A percentile compares a stretch with the other conserved stretches of the same genome.
phyloP scores from a whole-genome alignment of 768 basidiomycete species.

The Xerocomellus intermedius region DNA sequence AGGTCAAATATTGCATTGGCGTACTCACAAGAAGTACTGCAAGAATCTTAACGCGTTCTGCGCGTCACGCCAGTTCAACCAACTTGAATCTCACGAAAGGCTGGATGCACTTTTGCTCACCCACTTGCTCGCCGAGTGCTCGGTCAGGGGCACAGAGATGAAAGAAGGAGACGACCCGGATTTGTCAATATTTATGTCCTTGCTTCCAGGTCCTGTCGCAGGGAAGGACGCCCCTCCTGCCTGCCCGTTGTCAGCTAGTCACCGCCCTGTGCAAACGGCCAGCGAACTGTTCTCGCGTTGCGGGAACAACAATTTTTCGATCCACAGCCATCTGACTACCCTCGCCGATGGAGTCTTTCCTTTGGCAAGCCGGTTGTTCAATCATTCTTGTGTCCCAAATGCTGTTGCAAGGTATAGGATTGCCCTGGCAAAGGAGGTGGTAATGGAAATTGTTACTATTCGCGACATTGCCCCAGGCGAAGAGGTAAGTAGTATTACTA shows the following conservation, averaged over 20 bases:
- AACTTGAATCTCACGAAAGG: constrained; percentile 51
- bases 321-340: constrained; percentile 70
- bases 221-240: constrained; percentile 28
- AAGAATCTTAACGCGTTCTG: constrained; percentile 49
- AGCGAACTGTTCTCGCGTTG: constrained; percentile 55
- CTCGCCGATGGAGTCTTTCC: constrained; percentile 78
- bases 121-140: constrained; percentile 50
- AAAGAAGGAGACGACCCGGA: constrained; percentile 20
- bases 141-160: constrained; percentile 9
- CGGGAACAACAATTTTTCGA: constrained; percentile 78
- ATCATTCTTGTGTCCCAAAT: constrained; percentile 80
- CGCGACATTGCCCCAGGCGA: constrained; percentile 54
- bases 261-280: constrained; percentile 20
- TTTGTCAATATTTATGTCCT: constrained; percentile 39
- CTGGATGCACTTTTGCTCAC: constrained; percentile 65
- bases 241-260: constrained; percentile 32
- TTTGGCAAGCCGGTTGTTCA: constrained; percentile 74
- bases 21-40: constrained; percentile 67
- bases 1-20: constrained; percentile 77
- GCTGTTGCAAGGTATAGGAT: constrained; percentile 62
- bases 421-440: constrained; percentile 33
- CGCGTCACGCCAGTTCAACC: constrained; percentile 45
- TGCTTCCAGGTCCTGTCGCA: constrained; percentile 43
- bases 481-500: constrained; percentile 51
- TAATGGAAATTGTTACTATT: constrained; percentile 67